phyloP scores from a whole-genome alignment of 2,329 filamentous ascomycete genomes.

The Aspergillus piperis region DNA sequence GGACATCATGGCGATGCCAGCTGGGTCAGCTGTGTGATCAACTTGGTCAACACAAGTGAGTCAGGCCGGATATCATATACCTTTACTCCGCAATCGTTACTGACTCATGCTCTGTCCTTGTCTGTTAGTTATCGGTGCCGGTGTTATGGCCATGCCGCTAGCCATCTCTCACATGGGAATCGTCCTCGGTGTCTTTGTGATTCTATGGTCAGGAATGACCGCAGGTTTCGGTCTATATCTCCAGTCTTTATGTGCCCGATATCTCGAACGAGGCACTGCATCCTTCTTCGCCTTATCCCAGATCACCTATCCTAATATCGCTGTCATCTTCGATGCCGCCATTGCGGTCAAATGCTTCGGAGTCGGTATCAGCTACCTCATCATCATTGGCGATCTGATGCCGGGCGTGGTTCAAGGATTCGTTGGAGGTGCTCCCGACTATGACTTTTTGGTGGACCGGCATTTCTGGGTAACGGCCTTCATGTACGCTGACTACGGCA shows the following conservation, averaged over 20 bases:
- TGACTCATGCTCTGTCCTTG: constrained; percentile 13
- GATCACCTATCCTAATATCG: constrained; percentile 93
- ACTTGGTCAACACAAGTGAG: constrained; percentile 90
- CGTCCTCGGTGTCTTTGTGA: constrained; percentile 76
- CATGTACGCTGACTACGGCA: constrained; percentile 59
- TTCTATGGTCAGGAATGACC: constrained; percentile 86
- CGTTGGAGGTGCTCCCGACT: constrained; percentile 60
- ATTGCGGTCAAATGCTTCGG: constrained; percentile 99
- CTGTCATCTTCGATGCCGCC: constrained; percentile 90
- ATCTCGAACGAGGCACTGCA: constrained; percentile 82
- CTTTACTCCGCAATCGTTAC: background rate
- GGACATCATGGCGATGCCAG: constrained; percentile 74
- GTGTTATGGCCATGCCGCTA: constrained; percentile 92
- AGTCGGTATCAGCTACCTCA: constrained; percentile 94
- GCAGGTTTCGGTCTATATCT: constrained; percentile 93
- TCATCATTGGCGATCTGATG: constrained; percentile 98
- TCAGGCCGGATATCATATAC: background rate
- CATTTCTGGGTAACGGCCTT: constrained; percentile 98
- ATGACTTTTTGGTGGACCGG: constrained; percentile 79
- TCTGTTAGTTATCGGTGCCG: constrained; percentile 78
- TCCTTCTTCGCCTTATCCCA: constrained; percentile 98
- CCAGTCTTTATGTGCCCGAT: constrained; percentile 87
- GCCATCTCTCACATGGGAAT: constrained; percentile 97
- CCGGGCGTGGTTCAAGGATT: constrained; percentile 88
- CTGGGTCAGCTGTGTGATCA: constrained; percentile 89